Percentiles rank a stretch among this genome's conserved stretches.
These are phyloP conservation scores for Fragaria vesca DNA, from an alignment of 306 rosid genomes.

Conservation along the genomic window DNA sequence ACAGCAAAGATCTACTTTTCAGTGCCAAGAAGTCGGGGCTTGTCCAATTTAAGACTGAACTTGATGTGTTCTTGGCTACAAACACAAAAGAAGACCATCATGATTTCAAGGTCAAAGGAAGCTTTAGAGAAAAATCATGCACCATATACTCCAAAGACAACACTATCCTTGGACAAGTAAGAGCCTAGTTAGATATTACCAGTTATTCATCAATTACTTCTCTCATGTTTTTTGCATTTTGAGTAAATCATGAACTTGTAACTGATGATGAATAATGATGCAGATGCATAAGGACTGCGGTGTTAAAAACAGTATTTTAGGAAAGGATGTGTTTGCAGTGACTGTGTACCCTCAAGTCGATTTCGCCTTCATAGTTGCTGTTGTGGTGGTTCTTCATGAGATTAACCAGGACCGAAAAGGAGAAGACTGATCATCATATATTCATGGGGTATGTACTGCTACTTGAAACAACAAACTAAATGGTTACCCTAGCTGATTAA, in stretches of 20 bases:
- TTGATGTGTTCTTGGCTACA: conserved; percentile 40
- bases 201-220: not conserved
- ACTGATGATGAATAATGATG: not conserved
- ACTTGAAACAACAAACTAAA: too few species aligned
- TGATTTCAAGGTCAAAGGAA: conserved; percentile 47
- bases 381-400: conserved; percentile 40
- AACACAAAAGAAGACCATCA: conserved; percentile 23
- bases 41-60: conserved; percentile 31
- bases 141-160: conserved; percentile 18
- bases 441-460: not conserved
- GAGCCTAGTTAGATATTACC: not conserved
- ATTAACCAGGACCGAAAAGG: conserved; percentile 35
- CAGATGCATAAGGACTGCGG: conserved; percentile 41
- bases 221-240: not conserved
- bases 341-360: conserved; percentile 38
- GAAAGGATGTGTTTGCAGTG: conserved; percentile 34
- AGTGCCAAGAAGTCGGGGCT: conserved; percentile 32
- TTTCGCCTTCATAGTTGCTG: conserved; percentile 36
- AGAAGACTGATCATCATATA: conserved; percentile 8
- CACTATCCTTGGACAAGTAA: conserved; percentile 37
- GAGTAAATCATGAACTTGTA: not conserved
- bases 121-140: conserved; percentile 40
- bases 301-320: conserved; percentile 24
- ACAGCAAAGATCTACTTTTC: conserved; percentile 34
- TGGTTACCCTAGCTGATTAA: too few species aligned